Base-by-base conservation (phyloP, 148 eudicot genomes). In the Nepenthes gracilis region DNA sequence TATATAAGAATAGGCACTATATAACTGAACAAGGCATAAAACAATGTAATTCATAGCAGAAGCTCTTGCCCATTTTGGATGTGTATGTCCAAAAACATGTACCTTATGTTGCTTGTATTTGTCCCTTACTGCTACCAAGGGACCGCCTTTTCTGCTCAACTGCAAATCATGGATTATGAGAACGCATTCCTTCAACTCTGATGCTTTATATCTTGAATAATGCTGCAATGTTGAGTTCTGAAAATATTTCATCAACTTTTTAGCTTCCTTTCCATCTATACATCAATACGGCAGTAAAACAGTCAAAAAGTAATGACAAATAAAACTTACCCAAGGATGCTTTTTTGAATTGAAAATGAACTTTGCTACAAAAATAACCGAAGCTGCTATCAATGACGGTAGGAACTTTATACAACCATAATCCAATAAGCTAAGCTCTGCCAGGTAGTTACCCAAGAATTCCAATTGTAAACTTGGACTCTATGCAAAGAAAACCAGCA, bases 71-170 rank as follows among this genome's bases (percentile, higher is more conserved):
- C 23, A 23, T 23, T 23, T 52, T 4, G 12, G 23, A 11, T 52
- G 13, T 11, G 55, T 52, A 5, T 4, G 12, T 5, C 12, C 23
- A 52, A 52, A 13, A 52, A 14, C 11, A 32, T 23, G 63, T 79
- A 89, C 96, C 97, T 79, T 87, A 67, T 80, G 92, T 54, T 78
- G 80, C 68, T 81, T 83, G 85, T 90, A 87, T 69, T 87, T 90
- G 36, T 84, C 86, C 70, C 82, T 70, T 6, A 81, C 57, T 5
- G 95, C 95, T 12, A 73, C 73, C 70, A 84, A 76, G 36, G 81
- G 63, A 1, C 72, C 70, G 49, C 85, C 88, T 62, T 75, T 69
- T 74, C 67, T 83, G 47, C 80, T 59, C 63, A 67, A 59, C 67
- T 90, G 97, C 74, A 87, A 67, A 43, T 83, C 95, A 67, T 87